Conservation (phyloP, 495 filamentous ascomycete species). For the Penicillium cosmopolitanum region DNA sequence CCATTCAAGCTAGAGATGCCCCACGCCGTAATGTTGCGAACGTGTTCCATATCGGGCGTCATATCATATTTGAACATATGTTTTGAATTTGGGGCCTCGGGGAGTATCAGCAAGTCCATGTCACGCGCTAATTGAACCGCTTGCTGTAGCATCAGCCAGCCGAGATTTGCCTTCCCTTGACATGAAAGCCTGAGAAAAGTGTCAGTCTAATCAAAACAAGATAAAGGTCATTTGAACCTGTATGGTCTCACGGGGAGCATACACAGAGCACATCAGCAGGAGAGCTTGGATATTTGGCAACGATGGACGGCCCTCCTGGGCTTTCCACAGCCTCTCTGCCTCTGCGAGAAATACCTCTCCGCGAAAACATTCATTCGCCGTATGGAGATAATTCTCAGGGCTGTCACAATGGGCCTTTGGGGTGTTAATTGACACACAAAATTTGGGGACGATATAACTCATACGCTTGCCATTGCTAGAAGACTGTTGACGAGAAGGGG, state of each 20-base stretch:
- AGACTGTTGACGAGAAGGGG: conserved; percentile 46
- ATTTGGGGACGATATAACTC: conserved; percentile 5
- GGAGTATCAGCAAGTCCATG: conserved; percentile 33
- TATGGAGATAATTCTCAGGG: conserved; percentile 45
- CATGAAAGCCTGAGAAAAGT: conserved; percentile 30
- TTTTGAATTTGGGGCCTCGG: conserved; percentile 7
- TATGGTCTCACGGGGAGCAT: conserved; percentile 22
- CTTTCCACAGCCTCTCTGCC: conserved; percentile 40
- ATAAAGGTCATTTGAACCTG: not conserved
- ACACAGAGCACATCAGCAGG: conserved; percentile 41
- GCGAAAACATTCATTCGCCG: conserved; percentile 31
- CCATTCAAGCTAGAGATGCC: conserved; percentile 39
- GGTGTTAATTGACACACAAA: conserved; percentile 11
- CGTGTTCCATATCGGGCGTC: conserved; percentile 26
- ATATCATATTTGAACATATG: conserved; percentile 15
- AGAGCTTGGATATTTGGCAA: conserved; percentile 44
- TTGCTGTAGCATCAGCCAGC: conserved; percentile 43
- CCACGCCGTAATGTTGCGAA: conserved; percentile 38
- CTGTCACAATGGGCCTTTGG: conserved; percentile 50
- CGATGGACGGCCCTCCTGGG: conserved; percentile 36
- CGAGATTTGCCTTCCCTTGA: conserved; percentile 34
- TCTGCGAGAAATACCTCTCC: conserved; percentile 39
- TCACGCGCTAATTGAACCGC: conserved; percentile 40
- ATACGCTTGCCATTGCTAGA: conserved; percentile 46
- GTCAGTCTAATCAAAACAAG: conserved; percentile 18